Percentiles rank a stretch among this genome's conserved stretches.
Evolutionary conservation across 768 basidiomycete genomes (phyloP).

Genomic region (Lenzites betulinus): DNA sequence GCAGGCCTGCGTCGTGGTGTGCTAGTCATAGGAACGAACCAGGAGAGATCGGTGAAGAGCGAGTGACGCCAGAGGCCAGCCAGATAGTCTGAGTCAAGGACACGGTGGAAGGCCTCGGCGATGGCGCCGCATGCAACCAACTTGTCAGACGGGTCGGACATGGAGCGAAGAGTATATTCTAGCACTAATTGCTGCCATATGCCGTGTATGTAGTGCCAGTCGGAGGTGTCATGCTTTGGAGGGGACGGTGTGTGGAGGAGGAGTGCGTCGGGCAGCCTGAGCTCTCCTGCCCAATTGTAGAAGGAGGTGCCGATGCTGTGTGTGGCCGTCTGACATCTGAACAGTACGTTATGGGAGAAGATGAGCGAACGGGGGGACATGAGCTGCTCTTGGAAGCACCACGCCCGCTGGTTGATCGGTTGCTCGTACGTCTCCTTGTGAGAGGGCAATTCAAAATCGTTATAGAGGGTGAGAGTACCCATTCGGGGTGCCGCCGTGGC

Average conservation of each 20-base stretch:
- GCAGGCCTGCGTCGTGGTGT: not conserved
- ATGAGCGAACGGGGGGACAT: slow-evolving; percentile 9
- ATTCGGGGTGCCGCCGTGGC: not conserved
- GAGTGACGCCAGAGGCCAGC: slow-evolving; percentile 13
- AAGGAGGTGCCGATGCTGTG: not conserved
- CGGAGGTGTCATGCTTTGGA: too few relatives aligned
- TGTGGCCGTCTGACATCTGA: slow-evolving; percentile 7
- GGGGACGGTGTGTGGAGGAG: not conserved
- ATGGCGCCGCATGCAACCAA: slow-evolving; percentile 10
- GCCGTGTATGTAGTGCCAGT: not conserved
- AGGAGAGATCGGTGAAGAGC: slow-evolving; percentile 6
- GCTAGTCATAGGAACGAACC: not conserved
- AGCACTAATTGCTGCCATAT: slow-evolving; percentile 1
- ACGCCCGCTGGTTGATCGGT: slow-evolving; percentile 11
- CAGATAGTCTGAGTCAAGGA: slow-evolving; percentile 7
- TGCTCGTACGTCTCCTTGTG: not conserved
- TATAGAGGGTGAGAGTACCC: not conserved
- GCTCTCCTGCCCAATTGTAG: not conserved
- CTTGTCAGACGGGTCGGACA: slow-evolving; percentile 10
- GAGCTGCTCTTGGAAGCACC: slow-evolving; percentile 15
- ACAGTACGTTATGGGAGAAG: slow-evolving; percentile 14
- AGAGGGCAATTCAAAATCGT: not conserved
- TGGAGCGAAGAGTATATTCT: slow-evolving; percentile 7
- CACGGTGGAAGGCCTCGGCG: slow-evolving; percentile 15
- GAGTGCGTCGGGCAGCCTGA: not conserved